Evolutionary conservation across 75 land plant genomes (phyloP), one percentile per base, ranked within the genome.

Genomic region (Pinus albicaulis): DNA sequence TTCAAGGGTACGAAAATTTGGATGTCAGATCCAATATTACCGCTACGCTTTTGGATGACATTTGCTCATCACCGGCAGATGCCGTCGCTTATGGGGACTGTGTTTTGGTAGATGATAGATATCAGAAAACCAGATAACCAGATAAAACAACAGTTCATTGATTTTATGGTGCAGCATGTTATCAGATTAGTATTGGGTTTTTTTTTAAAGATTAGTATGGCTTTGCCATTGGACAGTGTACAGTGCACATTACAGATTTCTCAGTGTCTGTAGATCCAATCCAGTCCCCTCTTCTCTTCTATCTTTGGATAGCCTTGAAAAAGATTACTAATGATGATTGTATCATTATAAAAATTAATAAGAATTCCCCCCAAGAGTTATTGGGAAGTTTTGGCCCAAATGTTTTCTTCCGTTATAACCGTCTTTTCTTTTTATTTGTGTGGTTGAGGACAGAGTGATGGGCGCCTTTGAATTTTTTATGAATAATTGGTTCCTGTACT

Each of bases 71-170:
- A 4, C 85, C 76, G 19, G 72, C 55, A 1, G 86, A 84, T 66
- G 59, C 84, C 10, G 56, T 4, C 15, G 85, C 83, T 41, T 84
- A 84, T 57, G 71, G 48, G 14, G 86, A 84, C 73, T 84, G 86
- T 57, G 52, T 48, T 52, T 56, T 12, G 28, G 26, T 19, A 28
- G 52, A 26, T 28, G 24, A 59, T 11, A 16, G 59, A 55, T 26
- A 73, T 25, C 24, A 41, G 23, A 44, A 41, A 4, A 68, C 48
- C 71, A 68, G 71, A n/a, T 68, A 68, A 36, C n/a, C 34, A 68
- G 71, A n/a, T 68, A 68, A 36, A 41, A 41, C 11, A 68, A 38
- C n/a, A 5, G 48, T 7, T 68, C 71, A 41, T 68, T 68, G 48
- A 44, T 44, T 68, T 34, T 68, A 44, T 41, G 22, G 36, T 41